These are phyloP conservation scores for Aspergillus carbonarius DNA, from an alignment of 2,329 filamentous ascomycete genomes.

Conservation along the genomic window DNA sequence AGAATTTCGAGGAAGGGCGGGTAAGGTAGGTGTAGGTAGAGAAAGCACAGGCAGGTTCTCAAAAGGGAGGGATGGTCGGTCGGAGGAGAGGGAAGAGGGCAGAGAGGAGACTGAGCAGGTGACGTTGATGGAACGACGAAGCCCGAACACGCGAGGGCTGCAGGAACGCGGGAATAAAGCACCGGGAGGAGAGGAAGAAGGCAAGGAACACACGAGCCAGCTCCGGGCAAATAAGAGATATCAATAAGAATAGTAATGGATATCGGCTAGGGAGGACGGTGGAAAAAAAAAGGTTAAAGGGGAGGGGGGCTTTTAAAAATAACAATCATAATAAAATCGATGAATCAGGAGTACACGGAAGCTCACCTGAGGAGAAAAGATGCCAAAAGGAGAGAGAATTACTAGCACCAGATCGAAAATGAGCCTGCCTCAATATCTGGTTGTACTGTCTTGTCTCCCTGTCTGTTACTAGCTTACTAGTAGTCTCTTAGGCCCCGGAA, in stretches of 20 bases:
- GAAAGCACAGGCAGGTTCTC: conserved; percentile 8
- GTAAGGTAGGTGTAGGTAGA: conserved; percentile 11
- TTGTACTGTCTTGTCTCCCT: conserved; percentile 7
- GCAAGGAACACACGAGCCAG: conserved; percentile 19
- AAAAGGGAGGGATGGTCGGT: conserved; percentile 16
- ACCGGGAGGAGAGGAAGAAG: conserved; percentile 21
- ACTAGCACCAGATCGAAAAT: conserved; percentile 4
- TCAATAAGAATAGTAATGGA: conserved; percentile 8
- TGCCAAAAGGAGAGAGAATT: conserved; percentile 11
- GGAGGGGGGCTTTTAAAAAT: neutral
- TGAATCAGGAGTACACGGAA: neutral
- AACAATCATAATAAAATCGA: neutral
- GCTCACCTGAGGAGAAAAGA: conserved; percentile 5
- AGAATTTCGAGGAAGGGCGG: conserved; percentile 16
- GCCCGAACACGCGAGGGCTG: conserved; percentile 32
- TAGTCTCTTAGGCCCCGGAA: neutral
- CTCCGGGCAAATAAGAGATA: conserved; percentile 12
- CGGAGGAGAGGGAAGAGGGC: conserved; percentile 16
- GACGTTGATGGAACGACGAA: conserved; percentile 36
- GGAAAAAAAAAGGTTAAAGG: neutral
- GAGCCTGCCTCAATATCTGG: conserved; percentile 12
- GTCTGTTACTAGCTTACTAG: neutral
- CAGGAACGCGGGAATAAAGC: conserved; percentile 31
- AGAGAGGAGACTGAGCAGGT: conserved; percentile 27
- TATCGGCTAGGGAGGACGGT: neutral